Evolutionary conservation across 2,329 filamentous ascomycete species (phyloP).

Genomic region (Diaporthe batatas): DNA sequence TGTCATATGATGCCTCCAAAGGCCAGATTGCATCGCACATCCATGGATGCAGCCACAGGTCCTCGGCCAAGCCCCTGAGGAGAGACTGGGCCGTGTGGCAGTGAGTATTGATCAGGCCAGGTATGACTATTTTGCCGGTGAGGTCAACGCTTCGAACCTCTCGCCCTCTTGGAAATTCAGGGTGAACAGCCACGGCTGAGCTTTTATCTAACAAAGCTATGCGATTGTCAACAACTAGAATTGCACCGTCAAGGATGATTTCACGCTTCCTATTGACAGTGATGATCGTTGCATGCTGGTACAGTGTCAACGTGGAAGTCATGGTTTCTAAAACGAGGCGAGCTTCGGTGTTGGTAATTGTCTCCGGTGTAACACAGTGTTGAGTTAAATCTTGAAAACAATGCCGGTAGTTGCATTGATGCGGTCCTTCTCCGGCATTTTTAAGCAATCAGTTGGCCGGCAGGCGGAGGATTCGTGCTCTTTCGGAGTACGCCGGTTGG

Average conservation of each 20-base stretch:
- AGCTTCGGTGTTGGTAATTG: background rate
- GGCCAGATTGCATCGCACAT: constrained; percentile 64
- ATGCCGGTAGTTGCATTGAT: constrained; percentile 22
- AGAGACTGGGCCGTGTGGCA: constrained; percentile 64
- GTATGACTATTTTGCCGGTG: constrained; percentile 60
- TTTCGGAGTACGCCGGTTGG: constrained; percentile 23
- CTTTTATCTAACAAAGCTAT: constrained; percentile 60
- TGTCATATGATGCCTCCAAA: constrained; percentile 47
- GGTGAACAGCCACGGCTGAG: constrained; percentile 46
- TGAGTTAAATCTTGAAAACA: constrained; percentile 17
- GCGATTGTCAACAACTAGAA: constrained; percentile 55
- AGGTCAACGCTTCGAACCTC: constrained; percentile 48
- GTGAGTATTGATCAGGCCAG: constrained; percentile 64
- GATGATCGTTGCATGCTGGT: constrained; percentile 64
- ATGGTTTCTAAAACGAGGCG: constrained; percentile 24
- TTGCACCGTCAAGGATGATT: constrained; percentile 61
- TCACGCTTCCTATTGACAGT: constrained; percentile 61
- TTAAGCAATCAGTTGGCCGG: constrained; percentile 12
- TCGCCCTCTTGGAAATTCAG: constrained; percentile 11
- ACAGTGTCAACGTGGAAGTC: constrained; percentile 51
- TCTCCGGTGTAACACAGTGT: constrained; percentile 30
- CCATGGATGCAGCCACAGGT: constrained; percentile 63
- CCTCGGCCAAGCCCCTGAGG: constrained; percentile 62
- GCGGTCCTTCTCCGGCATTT: constrained; percentile 28
- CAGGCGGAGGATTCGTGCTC: constrained; percentile 14